A percentile compares a stretch with the other conserved stretches of the same genome.
These are phyloP conservation scores for Saraca asoca DNA, from an alignment of 331 rosid species.

Conservation along the genomic window DNA sequence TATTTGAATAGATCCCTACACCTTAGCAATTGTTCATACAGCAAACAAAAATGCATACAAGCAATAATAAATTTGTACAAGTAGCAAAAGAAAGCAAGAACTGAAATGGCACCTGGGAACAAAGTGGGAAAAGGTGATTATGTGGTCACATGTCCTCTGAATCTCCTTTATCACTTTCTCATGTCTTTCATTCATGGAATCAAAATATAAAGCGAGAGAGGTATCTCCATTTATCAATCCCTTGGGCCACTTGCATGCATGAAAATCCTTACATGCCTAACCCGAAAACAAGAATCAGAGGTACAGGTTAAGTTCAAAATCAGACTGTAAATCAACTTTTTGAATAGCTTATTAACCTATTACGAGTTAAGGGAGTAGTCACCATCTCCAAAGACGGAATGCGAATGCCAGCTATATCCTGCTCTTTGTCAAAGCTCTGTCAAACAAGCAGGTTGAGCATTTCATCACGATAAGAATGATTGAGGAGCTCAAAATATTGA, in stretches of 20 bases:
- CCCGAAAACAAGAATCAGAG: conserved; percentile 9
- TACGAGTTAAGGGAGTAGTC: conserved; percentile 59
- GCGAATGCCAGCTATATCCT: conserved; percentile 59
- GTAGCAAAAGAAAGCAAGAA: not conserved
- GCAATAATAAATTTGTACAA: not conserved
- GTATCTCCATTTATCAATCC: conserved; percentile 62
- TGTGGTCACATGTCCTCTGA: conserved; percentile 57
- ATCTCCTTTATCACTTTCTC: conserved; percentile 46
- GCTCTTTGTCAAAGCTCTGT: conserved; percentile 82
- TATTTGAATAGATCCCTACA: conserved; percentile 1
- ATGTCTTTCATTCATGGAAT: conserved; percentile 67
- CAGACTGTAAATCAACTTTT: conserved; percentile 5
- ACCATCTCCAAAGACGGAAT: conserved; percentile 84
- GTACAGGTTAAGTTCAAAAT: conserved; percentile 22
- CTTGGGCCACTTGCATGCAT: conserved; percentile 78
- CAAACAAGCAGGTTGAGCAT: conserved; percentile 30
- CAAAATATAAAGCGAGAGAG: conserved; percentile 67
- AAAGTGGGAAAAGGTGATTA: conserved; percentile 77
- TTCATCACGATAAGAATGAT: conserved; percentile 21
- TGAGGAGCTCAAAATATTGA: conserved; percentile 32
- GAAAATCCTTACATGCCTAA: conserved; percentile 80
- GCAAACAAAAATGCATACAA: conserved; percentile 7
- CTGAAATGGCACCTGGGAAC: conserved; percentile 62
- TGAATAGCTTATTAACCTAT: conserved; percentile 37
- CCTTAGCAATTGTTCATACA: conserved; percentile 4